Evolutionary conservation across 805 yeast genomes (phyloP).

Genomic region (Saccharomycopsis sp.): DNA sequence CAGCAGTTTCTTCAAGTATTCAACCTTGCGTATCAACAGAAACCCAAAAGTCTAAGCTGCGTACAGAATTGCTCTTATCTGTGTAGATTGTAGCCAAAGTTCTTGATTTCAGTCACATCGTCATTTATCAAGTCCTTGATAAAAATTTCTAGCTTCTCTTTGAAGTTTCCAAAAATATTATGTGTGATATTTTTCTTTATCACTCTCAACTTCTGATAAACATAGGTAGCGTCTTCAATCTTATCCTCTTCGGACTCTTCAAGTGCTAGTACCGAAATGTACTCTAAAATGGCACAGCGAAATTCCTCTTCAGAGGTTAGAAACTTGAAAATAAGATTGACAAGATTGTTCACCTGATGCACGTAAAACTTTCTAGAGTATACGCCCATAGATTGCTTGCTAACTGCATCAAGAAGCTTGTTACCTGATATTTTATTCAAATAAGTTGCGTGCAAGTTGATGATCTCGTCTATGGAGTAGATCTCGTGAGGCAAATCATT

Average conservation of each 20-base stretch:
- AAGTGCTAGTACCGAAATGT: slow-evolving; percentile 26
- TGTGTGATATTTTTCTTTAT: slow-evolving; percentile 31
- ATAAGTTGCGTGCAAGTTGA: slow-evolving; percentile 31
- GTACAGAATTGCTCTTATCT: too few species aligned
- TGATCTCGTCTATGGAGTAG: slow-evolving; percentile 45
- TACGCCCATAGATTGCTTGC: slow-evolving; percentile 28
- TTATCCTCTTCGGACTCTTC: slow-evolving; percentile 13
- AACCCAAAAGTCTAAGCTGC: too few species aligned
- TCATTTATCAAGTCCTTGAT: slow-evolving; percentile 50
- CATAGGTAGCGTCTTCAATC: slow-evolving; percentile 19
- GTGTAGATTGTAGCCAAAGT: slow-evolving; percentile 36
- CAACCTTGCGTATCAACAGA: too few species aligned
- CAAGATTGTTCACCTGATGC: slow-evolving; percentile 34
- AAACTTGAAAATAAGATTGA: slow-evolving; percentile 35
- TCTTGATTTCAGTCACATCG: slow-evolving; percentile 40
- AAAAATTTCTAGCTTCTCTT: slow-evolving; percentile 35
- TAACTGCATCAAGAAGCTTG: slow-evolving; percentile 29
- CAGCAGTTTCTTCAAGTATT: too few species aligned
- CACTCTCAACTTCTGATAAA: slow-evolving; percentile 22
- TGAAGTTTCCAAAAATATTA: slow-evolving; percentile 40
- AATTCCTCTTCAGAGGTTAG: slow-evolving; percentile 33
- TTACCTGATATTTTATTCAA: slow-evolving; percentile 31
- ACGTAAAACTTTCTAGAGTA: slow-evolving; percentile 36
- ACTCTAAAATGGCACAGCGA: slow-evolving; percentile 30
- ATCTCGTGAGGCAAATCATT: slow-evolving; percentile 23